Evolutionary conservation across 345 rosid genomes (phyloP).

Genomic region (Pistacia integerrima): DNA sequence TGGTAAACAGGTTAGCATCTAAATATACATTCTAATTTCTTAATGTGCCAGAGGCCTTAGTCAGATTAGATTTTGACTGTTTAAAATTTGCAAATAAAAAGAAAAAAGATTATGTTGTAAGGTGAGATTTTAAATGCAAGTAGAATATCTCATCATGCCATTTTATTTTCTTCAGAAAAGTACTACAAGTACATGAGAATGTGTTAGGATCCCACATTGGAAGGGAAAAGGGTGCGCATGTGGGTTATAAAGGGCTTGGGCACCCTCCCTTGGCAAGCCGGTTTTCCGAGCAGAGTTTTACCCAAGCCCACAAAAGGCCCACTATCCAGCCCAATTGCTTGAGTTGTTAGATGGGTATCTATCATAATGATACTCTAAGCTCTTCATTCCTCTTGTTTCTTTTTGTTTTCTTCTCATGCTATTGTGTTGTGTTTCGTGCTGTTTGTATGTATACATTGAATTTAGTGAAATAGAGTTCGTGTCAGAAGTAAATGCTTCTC

Average conservation of each 20-base stretch:
- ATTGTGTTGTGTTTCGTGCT: too few species aligned
- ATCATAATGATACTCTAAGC: neutral
- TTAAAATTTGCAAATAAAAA: neutral
- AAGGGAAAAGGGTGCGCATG: too few species aligned
- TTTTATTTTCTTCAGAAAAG: neutral
- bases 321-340: too few species aligned
- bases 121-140: neutral
- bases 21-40: too few species aligned
- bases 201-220: too few species aligned
- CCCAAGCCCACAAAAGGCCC: too few species aligned
- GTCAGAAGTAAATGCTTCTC: neutral
- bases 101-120: neutral
- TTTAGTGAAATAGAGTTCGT: neutral
- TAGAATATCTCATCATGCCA: neutral
- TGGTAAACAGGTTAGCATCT: conserved; percentile 73
- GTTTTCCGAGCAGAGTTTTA: too few species aligned
- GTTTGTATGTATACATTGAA: neutral
- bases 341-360: too few species aligned
- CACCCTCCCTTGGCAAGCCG: too few species aligned
- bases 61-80: neutral
- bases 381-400: too few species aligned
- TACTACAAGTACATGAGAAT: neutral
- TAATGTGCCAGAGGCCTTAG: neutral
- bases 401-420: neutral
- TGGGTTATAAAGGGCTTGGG: too few species aligned